A percentile compares a stretch with the other conserved stretches of the same genome.
These are phyloP conservation scores for Talaromyces verruculosus DNA, from an alignment of 2,329 filamentous ascomycete genomes.

Conservation along the genomic window DNA sequence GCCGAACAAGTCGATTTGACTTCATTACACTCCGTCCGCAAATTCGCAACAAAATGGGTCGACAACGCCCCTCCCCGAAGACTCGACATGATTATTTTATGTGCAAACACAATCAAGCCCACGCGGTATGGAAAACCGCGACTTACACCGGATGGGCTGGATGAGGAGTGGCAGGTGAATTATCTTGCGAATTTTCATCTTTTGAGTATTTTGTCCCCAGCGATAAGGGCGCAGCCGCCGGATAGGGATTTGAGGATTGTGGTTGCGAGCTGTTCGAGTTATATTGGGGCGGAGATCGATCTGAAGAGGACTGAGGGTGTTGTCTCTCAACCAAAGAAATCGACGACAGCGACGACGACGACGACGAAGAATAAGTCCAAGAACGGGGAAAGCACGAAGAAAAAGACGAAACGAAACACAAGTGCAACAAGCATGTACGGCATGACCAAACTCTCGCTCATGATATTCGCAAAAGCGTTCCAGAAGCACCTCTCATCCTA, in stretches of 20 bases:
- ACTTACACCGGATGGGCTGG: constrained; percentile 72
- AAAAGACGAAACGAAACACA: constrained; percentile 23
- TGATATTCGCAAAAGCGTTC: constrained; percentile 84
- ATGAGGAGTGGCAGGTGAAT: constrained; percentile 91
- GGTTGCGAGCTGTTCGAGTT: constrained; percentile 82
- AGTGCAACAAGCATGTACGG: constrained; percentile 50
- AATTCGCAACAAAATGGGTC: constrained; percentile 96
- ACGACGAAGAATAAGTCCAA: constrained; percentile 38
- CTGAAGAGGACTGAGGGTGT: constrained; percentile 32
- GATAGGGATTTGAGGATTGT: constrained; percentile 91
- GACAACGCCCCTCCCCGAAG: constrained; percentile 88
- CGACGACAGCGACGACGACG: constrained; percentile 35
- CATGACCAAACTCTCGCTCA: constrained; percentile 73
- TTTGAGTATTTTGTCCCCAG: constrained; percentile 84
- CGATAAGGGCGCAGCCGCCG: constrained; percentile 84
- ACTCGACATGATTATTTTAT: constrained; percentile 87
- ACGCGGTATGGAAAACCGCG: constrained; percentile 53
- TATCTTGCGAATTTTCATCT: constrained; percentile 96
- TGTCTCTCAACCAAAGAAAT: not conserved
- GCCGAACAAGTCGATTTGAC: constrained; percentile 90
- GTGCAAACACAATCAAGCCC: constrained; percentile 70
- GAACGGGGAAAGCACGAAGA: constrained; percentile 15
- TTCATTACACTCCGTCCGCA: constrained; percentile 83
- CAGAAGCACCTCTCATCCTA: constrained; percentile 89
- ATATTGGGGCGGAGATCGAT: constrained; percentile 72